phyloP scores from a whole-genome alignment of 257 asterid genomes.

The Plantago elongata region DNA sequence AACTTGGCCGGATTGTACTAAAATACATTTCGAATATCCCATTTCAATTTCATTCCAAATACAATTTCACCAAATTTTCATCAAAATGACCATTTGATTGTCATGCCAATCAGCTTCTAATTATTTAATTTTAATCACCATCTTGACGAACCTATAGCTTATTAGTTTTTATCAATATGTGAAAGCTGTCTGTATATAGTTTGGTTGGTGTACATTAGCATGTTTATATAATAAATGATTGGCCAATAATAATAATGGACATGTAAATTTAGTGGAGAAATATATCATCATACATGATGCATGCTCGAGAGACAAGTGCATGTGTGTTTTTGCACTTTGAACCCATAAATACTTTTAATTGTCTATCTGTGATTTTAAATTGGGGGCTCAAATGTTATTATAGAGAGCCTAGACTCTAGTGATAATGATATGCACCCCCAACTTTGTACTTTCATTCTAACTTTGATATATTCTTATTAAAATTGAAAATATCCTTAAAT shows the following conservation, averaged over 20 bases:
- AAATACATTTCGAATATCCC: too few species aligned
- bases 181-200: not conserved
- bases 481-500: too few species aligned
- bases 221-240: not conserved
- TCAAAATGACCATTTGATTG: too few species aligned
- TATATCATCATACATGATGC: too few species aligned
- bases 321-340: constrained; percentile 30
- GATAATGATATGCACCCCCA: too few species aligned
- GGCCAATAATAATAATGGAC: not conserved
- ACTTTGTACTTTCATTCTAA: too few species aligned
- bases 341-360: constrained; percentile 18
- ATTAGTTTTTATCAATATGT: not conserved
- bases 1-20: too few species aligned
- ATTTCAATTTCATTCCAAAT: too few species aligned
- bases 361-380: constrained; percentile 15
- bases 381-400: not conserved
- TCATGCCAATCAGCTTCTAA: too few species aligned
- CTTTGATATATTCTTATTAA: too few species aligned
- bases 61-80: too few species aligned
- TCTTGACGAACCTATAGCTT: constrained; percentile 9
- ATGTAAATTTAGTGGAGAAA: not conserved
- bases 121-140: not conserved
- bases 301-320: constrained; percentile 25
- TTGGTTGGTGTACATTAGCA: not conserved
- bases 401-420: too few species aligned